Evolutionary conservation across 2,329 filamentous ascomycete genomes (phyloP).

Genomic region (Neonectria ditissima): DNA sequence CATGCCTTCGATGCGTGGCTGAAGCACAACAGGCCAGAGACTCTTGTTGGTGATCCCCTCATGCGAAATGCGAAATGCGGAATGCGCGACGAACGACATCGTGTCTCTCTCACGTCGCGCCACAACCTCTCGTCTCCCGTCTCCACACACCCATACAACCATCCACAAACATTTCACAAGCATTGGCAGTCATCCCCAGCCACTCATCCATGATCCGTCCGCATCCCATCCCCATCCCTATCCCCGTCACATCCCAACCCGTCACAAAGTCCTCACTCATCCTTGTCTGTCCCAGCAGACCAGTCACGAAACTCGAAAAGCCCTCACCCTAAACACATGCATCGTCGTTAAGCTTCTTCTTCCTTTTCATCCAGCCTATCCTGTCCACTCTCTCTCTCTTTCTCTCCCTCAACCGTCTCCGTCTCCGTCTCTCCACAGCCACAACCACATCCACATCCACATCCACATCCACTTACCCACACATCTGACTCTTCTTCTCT

Average conservation of each 20-base stretch:
- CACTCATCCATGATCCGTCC: slow-evolving; percentile 16
- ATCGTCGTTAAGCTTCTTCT: slow-evolving; percentile 31
- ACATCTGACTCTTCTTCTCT: background rate
- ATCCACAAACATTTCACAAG: background rate
- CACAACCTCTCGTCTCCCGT: slow-evolving; percentile 15
- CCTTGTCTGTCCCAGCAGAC: slow-evolving; percentile 13
- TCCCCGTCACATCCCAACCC: slow-evolving; percentile 10
- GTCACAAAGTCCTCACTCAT: slow-evolving; percentile 27
- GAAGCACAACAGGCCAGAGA: slow-evolving; percentile 6
- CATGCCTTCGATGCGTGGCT: slow-evolving; percentile 30
- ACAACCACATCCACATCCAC: background rate
- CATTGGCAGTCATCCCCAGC: slow-evolving; percentile 8
- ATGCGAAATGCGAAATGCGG: slow-evolving; percentile 11
- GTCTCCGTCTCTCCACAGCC: slow-evolving; percentile 9
- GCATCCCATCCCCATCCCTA: slow-evolving; percentile 16
- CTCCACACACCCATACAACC: slow-evolving; percentile 6
- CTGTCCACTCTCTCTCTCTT: background rate
- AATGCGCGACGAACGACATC: slow-evolving; percentile 26
- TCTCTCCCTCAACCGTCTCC: background rate
- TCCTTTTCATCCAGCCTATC: background rate
- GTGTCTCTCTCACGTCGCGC: slow-evolving; percentile 29
- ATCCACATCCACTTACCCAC: slow-evolving; percentile 4
- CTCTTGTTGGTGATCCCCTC: slow-evolving; percentile 12
- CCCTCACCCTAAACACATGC: slow-evolving; percentile 29
- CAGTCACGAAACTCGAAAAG: slow-evolving; percentile 16